Evolutionary conservation across 257 asterid species (phyloP), one percentile per base, ranked within the genome.

Genomic region (Mentha longifolia): DNA sequence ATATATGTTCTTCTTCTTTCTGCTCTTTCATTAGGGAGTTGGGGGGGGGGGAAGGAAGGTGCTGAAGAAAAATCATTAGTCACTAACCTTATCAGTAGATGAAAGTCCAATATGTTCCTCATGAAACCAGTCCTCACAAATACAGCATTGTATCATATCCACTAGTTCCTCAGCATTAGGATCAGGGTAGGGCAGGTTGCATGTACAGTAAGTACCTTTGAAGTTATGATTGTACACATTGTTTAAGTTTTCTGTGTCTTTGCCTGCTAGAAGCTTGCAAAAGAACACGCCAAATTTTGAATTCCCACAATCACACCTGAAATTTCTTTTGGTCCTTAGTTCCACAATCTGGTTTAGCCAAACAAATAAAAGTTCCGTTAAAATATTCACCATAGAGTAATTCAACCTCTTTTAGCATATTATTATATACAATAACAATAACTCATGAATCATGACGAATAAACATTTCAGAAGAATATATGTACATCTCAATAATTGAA

Each of bases 101-200:
- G 80, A 81, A 61, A 91, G 95, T 35, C 90, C 93, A 30, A 94
- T 87, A 85, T 94, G 99, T 77, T 86, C 95, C 85, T 91, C 99
- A 61, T 94, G 99, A 81, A 89, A 94, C 99, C 99, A 94, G 79
- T 94, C 99, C 86, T 95, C 99, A 51, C 98, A 95, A 51, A 90
- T 82, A 57, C 97, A 92, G 69, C 99, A 95, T 51, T 95, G 99
- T 45, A 92, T 88, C 97, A 92, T 92, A 82, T 95, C 98, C 20
- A 65, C 83, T 80, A 89, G 96, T 51, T 92, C 97, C 81, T 92
- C 99, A 77, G 80, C 94, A 73, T 87, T 85, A n/a, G 99, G 99
- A 82, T 95, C 98, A 17, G 98, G 99, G 81, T 92, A 88, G 19
- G 90, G 96, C 55, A 79, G 90, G 81, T 86, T 88, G 73, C 99